Conservation (phyloP, 2,329 filamentous ascomycete species). For the Lachnellula hyalina region DNA sequence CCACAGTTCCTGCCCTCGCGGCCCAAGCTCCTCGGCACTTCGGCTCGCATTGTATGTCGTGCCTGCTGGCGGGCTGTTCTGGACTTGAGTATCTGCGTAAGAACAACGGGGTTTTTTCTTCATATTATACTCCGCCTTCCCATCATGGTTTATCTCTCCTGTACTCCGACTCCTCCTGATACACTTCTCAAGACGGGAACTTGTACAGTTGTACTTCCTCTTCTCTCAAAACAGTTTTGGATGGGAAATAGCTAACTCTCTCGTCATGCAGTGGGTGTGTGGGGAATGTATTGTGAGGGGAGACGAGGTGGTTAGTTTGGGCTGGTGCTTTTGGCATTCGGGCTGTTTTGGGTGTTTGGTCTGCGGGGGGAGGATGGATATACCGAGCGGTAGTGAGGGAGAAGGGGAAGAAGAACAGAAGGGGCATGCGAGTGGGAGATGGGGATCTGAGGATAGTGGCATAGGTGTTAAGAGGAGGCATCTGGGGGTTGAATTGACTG, state of each 20-base stretch:
- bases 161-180: too few relatives aligned
- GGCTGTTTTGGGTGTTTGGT: conserved; percentile 52
- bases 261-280: conserved; percentile 41
- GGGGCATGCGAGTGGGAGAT: conserved; percentile 1
- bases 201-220: too few relatives aligned
- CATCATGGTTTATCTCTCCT: too few relatives aligned
- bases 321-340: conserved; percentile 56
- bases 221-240: too few relatives aligned
- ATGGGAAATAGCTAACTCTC: too few relatives aligned
- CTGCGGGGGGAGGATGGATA: conserved; percentile 38
- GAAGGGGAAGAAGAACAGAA: conserved; percentile 1
- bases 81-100: conserved; percentile 46
- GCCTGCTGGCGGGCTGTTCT: conserved; percentile 44
- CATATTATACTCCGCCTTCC: too few relatives aligned
- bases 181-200: too few relatives aligned
- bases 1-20: conserved; percentile 33
- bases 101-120: too few relatives aligned
- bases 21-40: conserved; percentile 38
- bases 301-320: conserved; percentile 52
- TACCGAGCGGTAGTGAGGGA: conserved; percentile 20
- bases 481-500: conserved; percentile 37
- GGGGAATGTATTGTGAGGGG: conserved; percentile 49
- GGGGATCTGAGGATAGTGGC: not conserved
- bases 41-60: conserved; percentile 44
- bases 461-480: conserved; percentile 5